phyloP scores from a whole-genome alignment of 192 early-diverging fungal genomes.

The Gaertneriomyces semiglobifer region DNA sequence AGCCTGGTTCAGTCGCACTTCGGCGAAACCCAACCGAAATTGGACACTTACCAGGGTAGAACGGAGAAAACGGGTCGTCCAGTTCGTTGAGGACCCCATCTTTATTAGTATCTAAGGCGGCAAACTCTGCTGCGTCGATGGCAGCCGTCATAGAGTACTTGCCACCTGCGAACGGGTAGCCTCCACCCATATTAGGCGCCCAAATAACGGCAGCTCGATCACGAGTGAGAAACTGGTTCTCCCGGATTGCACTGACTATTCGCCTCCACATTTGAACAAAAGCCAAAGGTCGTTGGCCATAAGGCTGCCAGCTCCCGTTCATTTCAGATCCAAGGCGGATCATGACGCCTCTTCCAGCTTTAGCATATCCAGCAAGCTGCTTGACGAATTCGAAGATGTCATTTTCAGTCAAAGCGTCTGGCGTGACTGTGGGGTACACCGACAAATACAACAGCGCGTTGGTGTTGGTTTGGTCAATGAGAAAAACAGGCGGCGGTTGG shows the following conservation, averaged over 20 bases:
- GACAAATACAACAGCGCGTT: conserved; percentile 34
- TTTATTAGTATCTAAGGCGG: conserved; percentile 46
- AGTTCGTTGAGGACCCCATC: conserved; percentile 33
- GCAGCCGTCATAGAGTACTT: conserved; percentile 12
- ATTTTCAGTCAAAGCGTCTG: conserved; percentile 17
- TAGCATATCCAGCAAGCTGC: conserved; percentile 32
- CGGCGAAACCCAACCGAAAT: background rate
- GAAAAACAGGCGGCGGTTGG: conserved; percentile 15
- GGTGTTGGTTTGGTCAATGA: conserved; percentile 26
- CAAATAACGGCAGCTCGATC: conserved; percentile 36
- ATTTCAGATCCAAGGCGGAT: conserved; percentile 45
- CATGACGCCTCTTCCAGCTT: conserved; percentile 33
- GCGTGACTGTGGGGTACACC: conserved; percentile 26
- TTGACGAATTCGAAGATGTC: conserved; percentile 21
- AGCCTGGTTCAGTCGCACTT: background rate
- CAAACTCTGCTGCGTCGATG: conserved; percentile 24
- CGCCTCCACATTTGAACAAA: conserved; percentile 31
- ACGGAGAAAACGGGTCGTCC: conserved; percentile 49
- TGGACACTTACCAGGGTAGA: conserved; percentile 40
- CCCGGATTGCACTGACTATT: conserved; percentile 30
- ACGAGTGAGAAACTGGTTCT: background rate
- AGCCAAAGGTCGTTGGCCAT: conserved; percentile 27
- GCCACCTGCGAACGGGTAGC: conserved; percentile 33
- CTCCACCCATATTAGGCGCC: conserved; percentile 38
- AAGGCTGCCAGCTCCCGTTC: conserved; percentile 43